A percentile compares a stretch with the other conserved stretches of the same genome.
Evolutionary conservation across 306 rosid species (phyloP).

Genomic region (Vigna angularis): DNA sequence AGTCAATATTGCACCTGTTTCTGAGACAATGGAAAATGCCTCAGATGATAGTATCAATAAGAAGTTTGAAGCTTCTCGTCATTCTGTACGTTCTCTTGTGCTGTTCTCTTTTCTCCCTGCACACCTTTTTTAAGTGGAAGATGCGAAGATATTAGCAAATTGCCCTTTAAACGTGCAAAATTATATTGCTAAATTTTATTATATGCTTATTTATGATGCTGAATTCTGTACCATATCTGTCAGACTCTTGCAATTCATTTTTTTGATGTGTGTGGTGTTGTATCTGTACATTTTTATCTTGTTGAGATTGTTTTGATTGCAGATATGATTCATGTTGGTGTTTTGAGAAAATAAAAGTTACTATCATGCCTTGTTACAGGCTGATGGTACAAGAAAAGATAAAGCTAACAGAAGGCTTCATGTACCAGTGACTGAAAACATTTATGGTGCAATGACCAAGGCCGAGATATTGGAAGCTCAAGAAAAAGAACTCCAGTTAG

Average conservation of each 20-base stretch:
- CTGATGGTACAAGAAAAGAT: constrained; percentile 54
- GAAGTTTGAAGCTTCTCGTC: constrained; percentile 50
- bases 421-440: constrained; percentile 68
- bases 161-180: constrained; percentile 31
- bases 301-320: constrained; percentile 51
- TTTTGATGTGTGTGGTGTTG: constrained; percentile 13
- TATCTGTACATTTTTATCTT: constrained; percentile 36
- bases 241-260: not conserved
- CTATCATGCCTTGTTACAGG: constrained; percentile 62
- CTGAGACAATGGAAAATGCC: constrained; percentile 57
- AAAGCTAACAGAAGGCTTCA: constrained; percentile 58
- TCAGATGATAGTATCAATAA: constrained; percentile 40
- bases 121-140: not conserved
- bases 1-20: constrained; percentile 53
- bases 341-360: constrained; percentile 43
- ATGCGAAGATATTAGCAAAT: not conserved
- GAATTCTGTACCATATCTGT: constrained; percentile 21
- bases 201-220: constrained; percentile 18
- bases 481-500: constrained; percentile 66
- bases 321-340: constrained; percentile 48
- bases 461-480: constrained; percentile 73
- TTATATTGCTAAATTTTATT: not conserved
- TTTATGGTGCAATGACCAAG: constrained; percentile 79
- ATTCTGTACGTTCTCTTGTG: constrained; percentile 52
- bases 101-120: not conserved